These are phyloP conservation scores for Phaseolus lunatus DNA, from an alignment of 306 rosid genomes.

Conservation along the genomic window DNA sequence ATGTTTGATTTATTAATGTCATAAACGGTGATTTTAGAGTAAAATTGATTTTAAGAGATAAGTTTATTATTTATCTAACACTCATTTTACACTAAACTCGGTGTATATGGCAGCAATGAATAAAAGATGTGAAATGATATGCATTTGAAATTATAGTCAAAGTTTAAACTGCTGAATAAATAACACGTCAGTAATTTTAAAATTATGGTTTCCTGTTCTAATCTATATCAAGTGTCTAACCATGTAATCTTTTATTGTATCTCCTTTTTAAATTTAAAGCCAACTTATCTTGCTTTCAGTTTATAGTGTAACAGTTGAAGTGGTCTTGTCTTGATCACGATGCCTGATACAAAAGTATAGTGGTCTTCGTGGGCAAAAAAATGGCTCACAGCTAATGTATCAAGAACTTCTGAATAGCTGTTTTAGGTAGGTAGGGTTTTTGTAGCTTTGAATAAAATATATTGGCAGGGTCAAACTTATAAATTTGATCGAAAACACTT, in stretches of 20 bases:
- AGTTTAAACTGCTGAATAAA: neutral
- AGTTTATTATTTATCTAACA: too few relatives aligned
- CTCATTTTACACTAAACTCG: too few relatives aligned
- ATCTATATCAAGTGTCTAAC: neutral
- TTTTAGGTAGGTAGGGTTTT: conserved; percentile 4
- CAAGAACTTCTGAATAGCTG: conserved; percentile 2
- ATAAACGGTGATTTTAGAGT: neutral
- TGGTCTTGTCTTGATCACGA: neutral
- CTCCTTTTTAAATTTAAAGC: neutral
- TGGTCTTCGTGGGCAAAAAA: neutral
- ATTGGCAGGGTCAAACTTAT: conserved; percentile 13
- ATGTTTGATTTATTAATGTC: neutral
- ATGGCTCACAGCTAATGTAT: neutral
- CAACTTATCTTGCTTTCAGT: neutral
- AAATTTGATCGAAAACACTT: conserved; percentile 20
- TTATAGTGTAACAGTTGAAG: neutral
- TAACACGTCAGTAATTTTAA: neutral
- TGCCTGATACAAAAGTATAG: neutral
- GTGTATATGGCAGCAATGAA: neutral
- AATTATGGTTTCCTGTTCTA: neutral
- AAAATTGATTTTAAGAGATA: neutral
- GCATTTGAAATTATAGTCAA: neutral
- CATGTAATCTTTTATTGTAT: neutral
- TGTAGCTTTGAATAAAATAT: neutral
- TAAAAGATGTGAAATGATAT: neutral